Base-by-base conservation (phyloP, 352 stramenopile species). In the Pythium phragmitis region DNA sequence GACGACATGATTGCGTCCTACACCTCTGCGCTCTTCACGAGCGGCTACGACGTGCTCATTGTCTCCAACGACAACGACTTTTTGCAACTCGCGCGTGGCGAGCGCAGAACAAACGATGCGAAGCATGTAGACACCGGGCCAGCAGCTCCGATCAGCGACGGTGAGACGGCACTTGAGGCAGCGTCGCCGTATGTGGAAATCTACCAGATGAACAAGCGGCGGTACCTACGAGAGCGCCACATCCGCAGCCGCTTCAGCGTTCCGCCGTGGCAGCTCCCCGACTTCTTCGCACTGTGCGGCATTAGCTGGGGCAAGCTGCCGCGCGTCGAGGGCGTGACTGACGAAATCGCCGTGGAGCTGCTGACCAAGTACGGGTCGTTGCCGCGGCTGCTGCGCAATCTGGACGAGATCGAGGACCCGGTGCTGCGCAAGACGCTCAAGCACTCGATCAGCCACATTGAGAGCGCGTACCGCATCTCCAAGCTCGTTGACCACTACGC, bases 381-480 rank as follows among this genome's bases (percentile, higher is more conserved):
- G 7, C 80, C 74, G 16, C 65, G 66, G 14, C 60, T 94, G 50
- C 59, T 94, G 63, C 73, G 85, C 7, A 81, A 78, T 42, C 73
- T 94, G 42, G 73, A 94, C 70, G 66, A 77, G 21, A 67, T 92
- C 8, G 70, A 84, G 16, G 75, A 94, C 53, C 46, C 56, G 2
- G 33, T 36, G 21, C 51, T 94, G 30, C 59, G 74, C 65, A 85
- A 74, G 58, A 82, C 77, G n/a, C 63, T 94, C 21, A 91, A 92
- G 73, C 73, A 81, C 49, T 65, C 65, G 30, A 92, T 94, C 68
- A 86, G 79, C 60, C 73, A 63, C n/a, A 77, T 94, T 16, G 85
- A 94, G 71, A 79, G 72, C n/a, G 85, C 80, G n/a, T 85, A 91
- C 42, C 79, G 82, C 17, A 85, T 91, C 53, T 80, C 86, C 8